A percentile compares a stretch with the other conserved stretches of the same genome.
Evolutionary conservation across 2,329 filamentous ascomycete species (phyloP).

Genomic region (Aspergillaceae sp.): DNA sequence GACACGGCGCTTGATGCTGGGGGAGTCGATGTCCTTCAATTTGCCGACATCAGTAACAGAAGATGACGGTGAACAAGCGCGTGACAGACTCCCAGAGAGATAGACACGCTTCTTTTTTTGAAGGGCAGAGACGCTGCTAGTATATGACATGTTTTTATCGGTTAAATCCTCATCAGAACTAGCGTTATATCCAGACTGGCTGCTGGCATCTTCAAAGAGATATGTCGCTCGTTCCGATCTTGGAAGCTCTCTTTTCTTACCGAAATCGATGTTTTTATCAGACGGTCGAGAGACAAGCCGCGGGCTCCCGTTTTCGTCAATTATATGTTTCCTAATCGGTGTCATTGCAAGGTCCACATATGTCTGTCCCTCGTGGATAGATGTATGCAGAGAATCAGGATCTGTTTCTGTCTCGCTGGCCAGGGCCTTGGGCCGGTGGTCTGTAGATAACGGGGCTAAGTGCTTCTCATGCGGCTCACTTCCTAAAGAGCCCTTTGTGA

Average conservation of each 20-base stretch:
- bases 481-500: not conserved
- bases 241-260: not conserved
- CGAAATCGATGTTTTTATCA: not conserved
- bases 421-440: not conserved
- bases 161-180: conserved; percentile 1
- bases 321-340: conserved; percentile 14
- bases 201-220: not conserved
- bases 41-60: not conserved
- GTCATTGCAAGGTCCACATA: no score
- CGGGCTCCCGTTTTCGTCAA: conserved; percentile 32
- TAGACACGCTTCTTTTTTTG: not conserved
- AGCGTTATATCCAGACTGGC: conserved; percentile 6
- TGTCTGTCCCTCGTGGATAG: not conserved
- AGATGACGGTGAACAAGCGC: not conserved
- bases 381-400: not conserved
- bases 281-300: conserved; percentile 8
- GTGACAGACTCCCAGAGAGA: not conserved
- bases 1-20: not conserved
- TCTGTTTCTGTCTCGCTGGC: not conserved
- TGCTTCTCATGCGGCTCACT: not conserved
- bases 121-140: not conserved
- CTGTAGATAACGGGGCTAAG: not conserved
- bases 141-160: not conserved
- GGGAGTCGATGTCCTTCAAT: not conserved
- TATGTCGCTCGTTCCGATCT: not conserved